Base-by-base conservation (phyloP, 495 filamentous ascomycete species). In the Talaromyces borbonicus region DNA sequence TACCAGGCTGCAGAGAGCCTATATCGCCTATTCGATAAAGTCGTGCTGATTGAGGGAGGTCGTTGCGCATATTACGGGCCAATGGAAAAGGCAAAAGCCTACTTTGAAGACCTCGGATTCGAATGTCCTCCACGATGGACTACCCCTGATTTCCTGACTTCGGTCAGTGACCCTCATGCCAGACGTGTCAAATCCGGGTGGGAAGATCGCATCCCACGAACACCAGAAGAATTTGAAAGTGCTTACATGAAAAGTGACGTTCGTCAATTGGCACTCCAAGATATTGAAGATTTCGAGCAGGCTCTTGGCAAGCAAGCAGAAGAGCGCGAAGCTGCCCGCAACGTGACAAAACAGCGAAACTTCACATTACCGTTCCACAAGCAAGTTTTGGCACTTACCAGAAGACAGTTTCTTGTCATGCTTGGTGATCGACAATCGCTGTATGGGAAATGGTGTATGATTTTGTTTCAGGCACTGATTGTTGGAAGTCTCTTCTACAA, bases 401-500 rank as follows among this genome's bases (percentile, higher is more conserved):
- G 78, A 36, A 67, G 84, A 12, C 82, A 85, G 53, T 78, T 81
- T 37, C 58, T 77, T 12, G 71, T 85, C 37, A 84, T 85, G 72
- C 56, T 73, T 47, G 79, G 79, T 8, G 81, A 84, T 47, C 67
- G 59, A 49, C 62, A 69, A 27, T 71, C 72, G 1, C 56, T 81
- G 19, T 47, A 59, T 30, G 65, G 61, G 4, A 71, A 71, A 52
- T 78, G 75, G 71, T 68, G 69, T 16, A 77, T 77, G 33, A 77
- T 84, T 31, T 49, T 85, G 23, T 82, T 87, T 59, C 80, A 85
- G 52, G 78, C 81, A 19, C 62, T 92, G 5, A 84, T 94, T 43
- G 74, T 89, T 15, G 85, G 87, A 29, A 82, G 77, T 47, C 55
- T 89, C 8, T 93, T 90, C 56, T 90, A 77, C 60, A 67, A 88